These are phyloP conservation scores for Fonsecaea erecta DNA, from an alignment of 2,329 filamentous ascomycete genomes.

Conservation along the genomic window DNA sequence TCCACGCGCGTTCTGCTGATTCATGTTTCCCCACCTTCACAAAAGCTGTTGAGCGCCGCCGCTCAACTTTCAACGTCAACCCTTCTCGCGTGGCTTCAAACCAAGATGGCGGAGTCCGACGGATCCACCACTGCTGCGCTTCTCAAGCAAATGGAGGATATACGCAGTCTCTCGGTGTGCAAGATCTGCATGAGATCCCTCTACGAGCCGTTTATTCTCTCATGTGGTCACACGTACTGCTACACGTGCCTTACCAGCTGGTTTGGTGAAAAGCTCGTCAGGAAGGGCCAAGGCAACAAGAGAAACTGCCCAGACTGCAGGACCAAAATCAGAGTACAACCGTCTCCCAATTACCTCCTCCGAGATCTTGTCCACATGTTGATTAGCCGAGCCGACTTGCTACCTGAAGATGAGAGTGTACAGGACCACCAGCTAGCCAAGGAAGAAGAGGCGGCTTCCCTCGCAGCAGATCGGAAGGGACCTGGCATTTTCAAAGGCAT, in stretches of 20 bases:
- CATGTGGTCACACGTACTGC: slow-evolving; percentile 73
- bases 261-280: slow-evolving; percentile 40
- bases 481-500: slow-evolving; percentile 68
- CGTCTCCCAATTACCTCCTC: slow-evolving; percentile 68
- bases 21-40: slow-evolving; percentile 3
- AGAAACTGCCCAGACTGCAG: slow-evolving; percentile 73
- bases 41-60: neutral
- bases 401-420: slow-evolving; percentile 66
- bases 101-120: slow-evolving; percentile 26
- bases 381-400: slow-evolving; percentile 62
- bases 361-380: slow-evolving; percentile 69
- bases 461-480: slow-evolving; percentile 64
- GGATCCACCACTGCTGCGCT: slow-evolving; percentile 46
- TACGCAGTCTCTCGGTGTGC: slow-evolving; percentile 66
- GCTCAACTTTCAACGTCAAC: neutral
- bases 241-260: slow-evolving; percentile 58
- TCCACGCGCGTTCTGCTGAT: neutral
- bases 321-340: slow-evolving; percentile 60
- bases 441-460: slow-evolving; percentile 62
- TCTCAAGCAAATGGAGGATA: slow-evolving; percentile 63
- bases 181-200: slow-evolving; percentile 70
- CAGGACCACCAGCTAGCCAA: slow-evolving; percentile 64
- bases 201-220: slow-evolving; percentile 71
- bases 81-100: neutral
- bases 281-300: slow-evolving; percentile 52